phyloP scores from a whole-genome alignment of 208 protist genomes.

The Trypanosoma scelopori region DNA sequence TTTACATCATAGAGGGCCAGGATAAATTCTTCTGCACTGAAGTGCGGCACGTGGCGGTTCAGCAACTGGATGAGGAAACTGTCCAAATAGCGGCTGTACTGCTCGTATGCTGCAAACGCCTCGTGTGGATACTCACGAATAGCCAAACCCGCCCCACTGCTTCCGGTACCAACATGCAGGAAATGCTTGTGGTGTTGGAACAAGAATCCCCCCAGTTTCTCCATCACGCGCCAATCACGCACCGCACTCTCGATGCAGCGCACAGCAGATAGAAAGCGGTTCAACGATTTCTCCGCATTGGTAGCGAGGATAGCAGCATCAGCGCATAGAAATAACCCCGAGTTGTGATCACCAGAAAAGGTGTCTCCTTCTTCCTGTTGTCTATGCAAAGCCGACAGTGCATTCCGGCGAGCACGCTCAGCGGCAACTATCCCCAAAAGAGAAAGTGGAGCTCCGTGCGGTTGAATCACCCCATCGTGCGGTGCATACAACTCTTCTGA shows the following conservation, averaged over 20 bases:
- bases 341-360: background rate
- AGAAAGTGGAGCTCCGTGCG: conserved; percentile 40
- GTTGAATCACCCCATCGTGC: background rate
- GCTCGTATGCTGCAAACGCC: conserved; percentile 66
- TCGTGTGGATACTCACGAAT: conserved; percentile 62
- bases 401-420: conserved; percentile 30
- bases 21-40: conserved; percentile 81
- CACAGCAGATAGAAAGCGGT: conserved; percentile 62
- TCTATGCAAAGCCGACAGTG: conserved; percentile 6
- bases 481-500: too few relatives aligned
- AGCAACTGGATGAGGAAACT: conserved; percentile 55
- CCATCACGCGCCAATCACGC: conserved; percentile 49
- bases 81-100: conserved; percentile 53
- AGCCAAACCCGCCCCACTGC: background rate
- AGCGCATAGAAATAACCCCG: conserved; percentile 2
- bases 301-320: conserved; percentile 33
- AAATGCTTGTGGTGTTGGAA: conserved; percentile 74
- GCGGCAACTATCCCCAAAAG: conserved; percentile 59
- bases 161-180: conserved; percentile 21
- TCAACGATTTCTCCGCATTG: conserved; percentile 46
- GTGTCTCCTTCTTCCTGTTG: background rate
- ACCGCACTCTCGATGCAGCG: conserved; percentile 67
- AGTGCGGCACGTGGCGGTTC: conserved; percentile 41
- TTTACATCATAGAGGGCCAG: conserved; percentile 65
- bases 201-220: conserved; percentile 55